These are phyloP conservation scores for Acanthamoeba healyi DNA, from an alignment of 208 protist genomes.

Conservation along the genomic window DNA sequence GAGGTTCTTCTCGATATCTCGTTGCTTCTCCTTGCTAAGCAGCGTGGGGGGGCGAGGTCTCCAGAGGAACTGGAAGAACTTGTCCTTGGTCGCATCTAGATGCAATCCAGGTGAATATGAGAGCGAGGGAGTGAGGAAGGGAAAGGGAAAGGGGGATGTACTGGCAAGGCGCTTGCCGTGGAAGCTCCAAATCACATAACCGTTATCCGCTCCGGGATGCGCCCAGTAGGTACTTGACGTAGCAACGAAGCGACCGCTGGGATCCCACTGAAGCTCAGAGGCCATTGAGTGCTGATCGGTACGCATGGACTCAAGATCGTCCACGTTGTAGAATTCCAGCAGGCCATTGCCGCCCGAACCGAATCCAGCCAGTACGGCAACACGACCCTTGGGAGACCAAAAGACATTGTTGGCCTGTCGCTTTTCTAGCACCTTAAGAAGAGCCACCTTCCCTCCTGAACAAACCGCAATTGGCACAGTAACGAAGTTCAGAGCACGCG, in stretches of 20 bases:
- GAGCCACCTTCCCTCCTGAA: not conserved
- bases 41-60: conserved; percentile 57
- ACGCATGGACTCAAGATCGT: conserved; percentile 22
- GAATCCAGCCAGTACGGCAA: conserved; percentile 16
- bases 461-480: too few species aligned
- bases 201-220: conserved; percentile 17
- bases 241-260: conserved; percentile 70
- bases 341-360: conserved; percentile 15
- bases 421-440: conserved; percentile 47
- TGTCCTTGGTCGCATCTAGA: not conserved
- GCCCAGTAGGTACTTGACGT: conserved; percentile 5
- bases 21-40: conserved; percentile 25
- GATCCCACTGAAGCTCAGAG: conserved; percentile 66
- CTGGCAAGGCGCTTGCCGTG: conserved; percentile 28
- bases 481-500: too few species aligned
- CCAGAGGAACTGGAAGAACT: conserved; percentile 61
- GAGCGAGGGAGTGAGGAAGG: too few species aligned
- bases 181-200: conserved; percentile 62
- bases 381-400: conserved; percentile 15
- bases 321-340: conserved; percentile 45
- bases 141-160: not conserved
- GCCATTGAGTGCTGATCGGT: conserved; percentile 32
- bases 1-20: conserved; percentile 32
- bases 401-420: conserved; percentile 8
- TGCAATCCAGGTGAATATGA: too few species aligned